Base-by-base conservation (phyloP, 345 rosid genomes). In the Camelina hispida region DNA sequence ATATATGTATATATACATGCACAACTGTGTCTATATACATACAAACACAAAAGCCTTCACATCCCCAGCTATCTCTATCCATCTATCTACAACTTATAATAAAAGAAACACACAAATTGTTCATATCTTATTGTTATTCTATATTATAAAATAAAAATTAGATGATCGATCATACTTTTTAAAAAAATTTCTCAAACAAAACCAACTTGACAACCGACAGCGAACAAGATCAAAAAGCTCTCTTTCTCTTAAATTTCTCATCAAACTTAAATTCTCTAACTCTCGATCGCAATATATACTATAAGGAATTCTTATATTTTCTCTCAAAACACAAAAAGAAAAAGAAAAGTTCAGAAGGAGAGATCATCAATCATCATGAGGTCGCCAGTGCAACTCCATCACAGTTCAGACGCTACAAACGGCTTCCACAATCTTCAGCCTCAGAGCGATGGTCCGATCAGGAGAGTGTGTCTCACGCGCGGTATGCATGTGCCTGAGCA, bases 361-460 rank as follows among this genome's bases (percentile, higher is more conserved):
- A 68, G 14, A 61, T 20, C 9, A 34, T 34, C 35, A 25, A 25
- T 4, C 28, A 34, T 34, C 40, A 61, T 89, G 97, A 91, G 89
- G 18, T 87, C 94, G 6, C 69, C 97, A 0, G 78, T 87, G 7
- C 89, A 87, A 56, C 79, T 87, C 62, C 88, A 80, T 20, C 81
- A 77, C 52, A 32, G 71, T 62, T 47, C 77, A 37, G 71, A 46
- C 68, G 44, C 75, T 6, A 20, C 80, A 0, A 72, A 65, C 61
- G 72, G 73, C 16, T 78, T 78, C 73, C 81, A 78, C 71, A 38
- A 72, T n/a, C 32, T 73, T 13, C 47, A 47, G 64, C 69, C 71
- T 32, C 76, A 75, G 4, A 72, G 73, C 37, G 76, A 72, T 40
- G 71, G 79, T 76, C 51, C 71, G 58, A 18, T 47, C 11, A 38